phyloP scores from a whole-genome alignment of 2,329 filamentous ascomycete species.

The Cladosporium colombiae region DNA sequence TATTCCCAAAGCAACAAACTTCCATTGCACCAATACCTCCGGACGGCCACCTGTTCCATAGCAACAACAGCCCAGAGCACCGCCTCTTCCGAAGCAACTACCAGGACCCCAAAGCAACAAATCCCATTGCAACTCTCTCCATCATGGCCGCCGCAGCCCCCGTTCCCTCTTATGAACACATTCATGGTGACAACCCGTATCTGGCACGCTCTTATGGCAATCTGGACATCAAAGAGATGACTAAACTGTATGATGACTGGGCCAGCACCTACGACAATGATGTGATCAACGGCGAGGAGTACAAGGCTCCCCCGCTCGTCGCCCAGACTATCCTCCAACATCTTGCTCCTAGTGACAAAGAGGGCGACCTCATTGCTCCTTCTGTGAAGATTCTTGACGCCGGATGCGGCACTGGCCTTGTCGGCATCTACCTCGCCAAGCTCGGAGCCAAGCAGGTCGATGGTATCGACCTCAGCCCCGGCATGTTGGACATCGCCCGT shows the following conservation, averaged over 20 bases:
- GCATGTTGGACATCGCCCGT: slow-evolving; percentile 57
- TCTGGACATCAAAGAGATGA: slow-evolving; percentile 16
- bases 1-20: slow-evolving; percentile 6
- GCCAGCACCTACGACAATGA: slow-evolving; percentile 48
- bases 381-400: slow-evolving; percentile 50
- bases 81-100: slow-evolving; percentile 18
- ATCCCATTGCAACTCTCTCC: slow-evolving; percentile 14
- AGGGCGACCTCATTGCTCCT: slow-evolving; percentile 9
- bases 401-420: slow-evolving; percentile 59
- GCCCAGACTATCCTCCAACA: slow-evolving; percentile 36
- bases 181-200: slow-evolving; percentile 20
- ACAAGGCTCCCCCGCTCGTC: slow-evolving; percentile 45
- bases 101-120: slow-evolving; percentile 18
- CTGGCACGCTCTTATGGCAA: slow-evolving; percentile 18
- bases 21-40: neutral
- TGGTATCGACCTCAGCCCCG: slow-evolving; percentile 54
- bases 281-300: slow-evolving; percentile 37
- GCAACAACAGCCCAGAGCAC: slow-evolving; percentile 21
- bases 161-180: slow-evolving; percentile 16
- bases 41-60: slow-evolving; percentile 5
- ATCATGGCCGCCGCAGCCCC: slow-evolving; percentile 16
- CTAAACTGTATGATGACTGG: slow-evolving; percentile 49
- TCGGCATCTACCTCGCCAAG: slow-evolving; percentile 48
- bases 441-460: slow-evolving; percentile 50
- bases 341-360: slow-evolving; percentile 25